Percentiles rank a stretch among this genome's conserved stretches.
Evolutionary conservation across 345 rosid species (phyloP).

Genomic region (Clausena lansium): DNA sequence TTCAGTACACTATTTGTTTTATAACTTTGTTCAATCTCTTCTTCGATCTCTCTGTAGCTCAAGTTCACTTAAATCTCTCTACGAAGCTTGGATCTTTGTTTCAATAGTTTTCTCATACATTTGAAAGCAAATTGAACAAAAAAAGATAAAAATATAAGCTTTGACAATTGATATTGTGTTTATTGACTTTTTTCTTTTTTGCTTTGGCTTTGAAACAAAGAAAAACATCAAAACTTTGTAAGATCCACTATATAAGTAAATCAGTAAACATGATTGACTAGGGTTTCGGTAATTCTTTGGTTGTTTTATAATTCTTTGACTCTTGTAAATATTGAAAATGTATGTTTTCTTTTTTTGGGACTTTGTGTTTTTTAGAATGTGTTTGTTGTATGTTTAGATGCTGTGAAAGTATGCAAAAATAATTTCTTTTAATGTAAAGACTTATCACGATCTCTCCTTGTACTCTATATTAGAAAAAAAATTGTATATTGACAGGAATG

Average conservation of each 20-base stretch:
- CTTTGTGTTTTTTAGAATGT: not conserved
- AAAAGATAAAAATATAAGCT: not conserved
- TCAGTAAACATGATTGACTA: not conserved
- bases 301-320: not conserved
- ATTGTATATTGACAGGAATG: too few species aligned
- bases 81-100: too few species aligned
- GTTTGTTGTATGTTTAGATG: not conserved
- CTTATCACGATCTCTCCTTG: too few species aligned
- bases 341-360: not conserved
- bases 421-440: too few species aligned
- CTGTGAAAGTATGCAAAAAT: not conserved
- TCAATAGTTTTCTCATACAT: too few species aligned
- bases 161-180: constrained; percentile 5
- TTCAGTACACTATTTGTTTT: too few species aligned
- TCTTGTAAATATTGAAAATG: not conserved
- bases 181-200: not conserved
- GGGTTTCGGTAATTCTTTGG: not conserved
- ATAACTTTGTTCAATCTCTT: too few species aligned
- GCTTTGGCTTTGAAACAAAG: not conserved
- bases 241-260: not conserved
- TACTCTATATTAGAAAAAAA: too few species aligned
- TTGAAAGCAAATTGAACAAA: not conserved
- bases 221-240: not conserved
- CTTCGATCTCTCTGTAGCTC: too few species aligned
- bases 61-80: too few species aligned